Base-by-base conservation (phyloP, 2,329 filamentous ascomycete species). In the Exophiala lecanii-corni region DNA sequence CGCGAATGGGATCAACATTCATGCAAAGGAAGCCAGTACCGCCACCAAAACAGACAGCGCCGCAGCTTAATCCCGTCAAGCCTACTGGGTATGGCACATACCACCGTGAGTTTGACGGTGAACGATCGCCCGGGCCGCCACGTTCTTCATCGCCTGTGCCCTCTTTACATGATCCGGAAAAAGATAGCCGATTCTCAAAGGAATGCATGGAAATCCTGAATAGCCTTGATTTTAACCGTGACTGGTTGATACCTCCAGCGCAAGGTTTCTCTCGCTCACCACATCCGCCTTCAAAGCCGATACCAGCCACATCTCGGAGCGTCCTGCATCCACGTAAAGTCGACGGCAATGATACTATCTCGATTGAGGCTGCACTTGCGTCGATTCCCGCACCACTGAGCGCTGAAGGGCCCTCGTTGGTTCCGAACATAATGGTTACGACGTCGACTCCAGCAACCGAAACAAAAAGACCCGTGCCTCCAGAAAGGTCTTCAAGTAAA, bases 161-260 rank as follows among this genome's bases (percentile, higher is more conserved):
- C 12, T 54, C 48, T 9, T 48, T 54, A 17, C 46, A 50, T 21
- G 43, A 50, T 31, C 51, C 51, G 4, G 37, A 51, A 28, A 51
- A 48, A 20, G 39, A 42, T 37, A 43, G 23, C 17, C 28, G 33
- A 30, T 48, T 54, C 34, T 43, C 45, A 12, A 30, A 45, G n/a
- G 46, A 54, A 31, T 49, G 45, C 21, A 43, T 36, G 31, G 40
- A 41, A 18, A 39, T 53, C 13, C 21, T 51, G 38, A 44, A 34
- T 15, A 47, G 31, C 25, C 17, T 46, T n/a, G 41, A 47, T n/a
- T 45, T 47, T 21, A 39, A 50, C 35, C 41, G 32, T 10, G 44
- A 51, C 32, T 50, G 36, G 31, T 33, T 46, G 12, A 36, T 36
- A 13, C 12, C 23, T 7, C 23, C 23, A 7, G 6, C 23, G 6